phyloP scores from a whole-genome alignment of 169 alveolate species.

The Plasmodium malariae region DNA sequence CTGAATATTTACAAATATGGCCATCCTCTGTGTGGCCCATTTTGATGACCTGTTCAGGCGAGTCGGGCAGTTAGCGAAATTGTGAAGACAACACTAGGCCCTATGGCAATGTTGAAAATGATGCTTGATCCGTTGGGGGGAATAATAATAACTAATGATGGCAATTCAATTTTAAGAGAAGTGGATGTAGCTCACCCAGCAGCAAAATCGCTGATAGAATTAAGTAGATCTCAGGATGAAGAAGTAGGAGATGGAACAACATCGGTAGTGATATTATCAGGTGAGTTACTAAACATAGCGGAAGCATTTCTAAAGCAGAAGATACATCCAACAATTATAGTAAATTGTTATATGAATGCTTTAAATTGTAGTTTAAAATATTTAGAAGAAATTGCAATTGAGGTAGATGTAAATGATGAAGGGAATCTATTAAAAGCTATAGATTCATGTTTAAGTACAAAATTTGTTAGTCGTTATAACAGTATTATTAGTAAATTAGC shows the following conservation, averaged over 20 bases:
- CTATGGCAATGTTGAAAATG: slow-evolving; percentile 99
- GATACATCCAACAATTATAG: slow-evolving; percentile 97
- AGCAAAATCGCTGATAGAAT: slow-evolving; percentile 98
- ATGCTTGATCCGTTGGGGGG: slow-evolving; percentile 99
- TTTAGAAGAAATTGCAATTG: slow-evolving; percentile 92
- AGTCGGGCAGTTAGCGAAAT: slow-evolving; percentile 98
- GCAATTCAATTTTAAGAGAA: slow-evolving; percentile 98
- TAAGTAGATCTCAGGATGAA: slow-evolving; percentile 98
- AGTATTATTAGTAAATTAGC: slow-evolving; percentile 94
- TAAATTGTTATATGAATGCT: slow-evolving; percentile 95
- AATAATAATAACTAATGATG: slow-evolving; percentile 98
- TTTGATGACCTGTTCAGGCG: slow-evolving; percentile 86
- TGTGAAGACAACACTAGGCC: slow-evolving; percentile 98
- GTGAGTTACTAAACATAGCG: slow-evolving; percentile 96
- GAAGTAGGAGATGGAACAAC: slow-evolving; percentile 99
- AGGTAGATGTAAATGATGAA: slow-evolving; percentile 90
- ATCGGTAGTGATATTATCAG: slow-evolving; percentile 97
- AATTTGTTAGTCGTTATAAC: slow-evolving; percentile 96
- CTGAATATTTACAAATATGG: background rate
- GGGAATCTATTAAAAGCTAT: slow-evolving; percentile 88
- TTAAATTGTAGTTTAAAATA: slow-evolving; percentile 91
- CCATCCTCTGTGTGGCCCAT: background rate
- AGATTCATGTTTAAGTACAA: slow-evolving; percentile 93
- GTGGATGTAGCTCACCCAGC: slow-evolving; percentile 99
- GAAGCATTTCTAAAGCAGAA: slow-evolving; percentile 95